Conservation (phyloP, 2,329 filamentous ascomycete species). For the Cyclaneusma minus region DNA sequence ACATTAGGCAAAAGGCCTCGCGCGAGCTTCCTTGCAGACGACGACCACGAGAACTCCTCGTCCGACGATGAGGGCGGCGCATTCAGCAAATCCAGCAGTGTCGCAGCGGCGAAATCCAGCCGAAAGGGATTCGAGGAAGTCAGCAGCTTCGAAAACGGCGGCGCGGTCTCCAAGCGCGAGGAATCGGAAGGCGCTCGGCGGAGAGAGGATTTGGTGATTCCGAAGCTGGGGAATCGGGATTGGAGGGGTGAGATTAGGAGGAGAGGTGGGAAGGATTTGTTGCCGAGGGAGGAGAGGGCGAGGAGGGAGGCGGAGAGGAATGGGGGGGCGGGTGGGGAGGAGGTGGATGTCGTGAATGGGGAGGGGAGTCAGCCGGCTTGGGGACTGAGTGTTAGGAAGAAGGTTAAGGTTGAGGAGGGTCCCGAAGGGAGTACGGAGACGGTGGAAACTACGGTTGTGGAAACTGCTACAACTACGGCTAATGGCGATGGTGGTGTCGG, state of each 20-base stretch:
- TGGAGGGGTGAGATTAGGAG: conserved; percentile 41
- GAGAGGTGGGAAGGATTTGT: conserved; percentile 33
- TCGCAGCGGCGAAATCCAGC: too few relatives aligned
- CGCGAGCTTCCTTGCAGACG: conserved; percentile 27
- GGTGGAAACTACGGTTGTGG: conserved; percentile 8
- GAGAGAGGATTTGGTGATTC: conserved; percentile 41
- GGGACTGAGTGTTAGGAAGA: conserved; percentile 31
- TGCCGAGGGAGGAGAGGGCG: conserved; percentile 38
- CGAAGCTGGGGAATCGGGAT: conserved; percentile 40
- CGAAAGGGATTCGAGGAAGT: too few relatives aligned
- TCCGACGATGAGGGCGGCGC: conserved; percentile 31
- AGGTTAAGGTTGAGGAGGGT: conserved; percentile 13
- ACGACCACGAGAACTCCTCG: conserved; percentile 48
- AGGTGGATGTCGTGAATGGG: conserved; percentile 32
- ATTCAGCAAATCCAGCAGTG: too few relatives aligned
- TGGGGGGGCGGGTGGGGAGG: conserved; percentile 23
- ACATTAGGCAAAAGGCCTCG: conserved; percentile 25
- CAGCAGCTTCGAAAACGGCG: conserved; percentile 32
- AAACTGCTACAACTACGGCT: conserved; percentile 1
- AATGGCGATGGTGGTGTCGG: conserved; percentile 8
- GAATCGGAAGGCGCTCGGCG: conserved; percentile 18
- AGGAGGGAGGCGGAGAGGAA: conserved; percentile 22
- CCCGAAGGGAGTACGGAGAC: conserved; percentile 15
- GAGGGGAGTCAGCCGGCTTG: conserved; percentile 21
- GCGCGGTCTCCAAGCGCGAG: conserved; percentile 21